These are phyloP conservation scores for Tricholoma saponaceum DNA, from an alignment of 768 basidiomycete genomes.

Conservation along the genomic window DNA sequence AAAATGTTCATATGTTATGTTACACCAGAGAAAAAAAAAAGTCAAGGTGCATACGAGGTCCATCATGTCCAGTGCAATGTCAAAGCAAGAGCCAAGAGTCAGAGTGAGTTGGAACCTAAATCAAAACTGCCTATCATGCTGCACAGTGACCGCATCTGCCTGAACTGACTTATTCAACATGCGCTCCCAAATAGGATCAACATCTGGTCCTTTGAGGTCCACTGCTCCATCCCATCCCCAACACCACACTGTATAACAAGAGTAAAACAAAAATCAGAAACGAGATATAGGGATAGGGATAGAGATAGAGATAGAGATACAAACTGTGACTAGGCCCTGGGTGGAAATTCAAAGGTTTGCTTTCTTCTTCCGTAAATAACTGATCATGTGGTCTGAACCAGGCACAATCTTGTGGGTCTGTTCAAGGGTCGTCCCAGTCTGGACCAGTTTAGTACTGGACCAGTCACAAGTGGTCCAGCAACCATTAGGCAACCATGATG, in stretches of 20 bases:
- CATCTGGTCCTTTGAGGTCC: constrained; percentile 95
- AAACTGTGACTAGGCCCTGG: constrained; percentile 84
- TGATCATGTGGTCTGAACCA: constrained; percentile 99
- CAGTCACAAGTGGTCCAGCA: no score
- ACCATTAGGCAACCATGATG: no score
- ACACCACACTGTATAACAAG: constrained; percentile 93
- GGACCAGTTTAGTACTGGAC: no score
- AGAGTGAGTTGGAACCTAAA: background rate
- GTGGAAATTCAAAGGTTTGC: constrained; percentile 67
- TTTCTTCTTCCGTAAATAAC: constrained; percentile 87
- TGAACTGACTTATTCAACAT: constrained; percentile 64
- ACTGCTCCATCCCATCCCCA: constrained; percentile 99
- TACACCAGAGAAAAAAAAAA: background rate
- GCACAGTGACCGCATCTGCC: constrained; percentile 58
- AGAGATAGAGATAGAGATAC: constrained; percentile 25
- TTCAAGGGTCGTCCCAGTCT: constrained; percentile 95
- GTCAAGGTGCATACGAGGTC: background rate
- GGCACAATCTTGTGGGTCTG: constrained; percentile 92
- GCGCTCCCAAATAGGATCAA: constrained; percentile 95
- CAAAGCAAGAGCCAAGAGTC: background rate
- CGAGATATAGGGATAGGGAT: no score
- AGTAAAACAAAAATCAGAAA: constrained; percentile 2
- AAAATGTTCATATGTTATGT: background rate
- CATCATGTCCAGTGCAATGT: background rate
- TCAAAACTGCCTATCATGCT: constrained; percentile 51